A percentile compares a stretch with the other conserved stretches of the same genome.
These are phyloP conservation scores for Colletotrichum tropicicola DNA, from an alignment of 2,329 filamentous ascomycete genomes.

Conservation along the genomic window DNA sequence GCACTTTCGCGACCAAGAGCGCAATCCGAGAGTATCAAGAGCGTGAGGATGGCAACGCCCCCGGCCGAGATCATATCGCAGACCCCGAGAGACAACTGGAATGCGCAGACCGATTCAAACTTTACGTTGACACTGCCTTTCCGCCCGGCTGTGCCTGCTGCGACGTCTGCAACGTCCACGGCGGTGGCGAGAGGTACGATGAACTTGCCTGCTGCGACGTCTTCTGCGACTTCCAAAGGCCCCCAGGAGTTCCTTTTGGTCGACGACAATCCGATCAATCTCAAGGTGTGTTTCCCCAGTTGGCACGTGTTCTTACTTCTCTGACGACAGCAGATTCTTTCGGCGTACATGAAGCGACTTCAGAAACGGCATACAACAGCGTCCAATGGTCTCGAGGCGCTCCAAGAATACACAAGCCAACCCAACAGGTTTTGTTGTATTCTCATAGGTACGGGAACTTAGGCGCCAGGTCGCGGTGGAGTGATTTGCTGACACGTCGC, in stretches of 20 bases:
- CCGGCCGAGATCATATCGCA: neutral
- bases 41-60: neutral
- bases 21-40: conserved; percentile 22
- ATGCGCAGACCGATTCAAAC: neutral
- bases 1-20: neutral
- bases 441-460: conserved; percentile 27
- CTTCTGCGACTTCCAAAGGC: neutral
- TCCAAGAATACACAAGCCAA: conserved; percentile 36
- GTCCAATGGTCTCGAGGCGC: conserved; percentile 52
- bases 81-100: conserved; percentile 1
- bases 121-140: conserved; percentile 26
- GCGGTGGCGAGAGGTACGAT: neutral
- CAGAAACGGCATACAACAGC: conserved; percentile 47
- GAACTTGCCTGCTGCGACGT: neutral
- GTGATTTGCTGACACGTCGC: neutral
- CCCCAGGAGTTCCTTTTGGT: conserved; percentile 39
- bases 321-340: conserved; percentile 38
- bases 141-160: neutral
- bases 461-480: conserved; percentile 6
- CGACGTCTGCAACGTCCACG: neutral
- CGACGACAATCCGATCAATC: conserved; percentile 46
- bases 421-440: conserved; percentile 29
- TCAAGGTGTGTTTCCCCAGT: conserved; percentile 31
- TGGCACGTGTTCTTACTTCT: too few species aligned
- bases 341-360: conserved; percentile 45